phyloP scores from a whole-genome alignment of 305 asterid genomes.

The Stenogyne calaminthoides region DNA sequence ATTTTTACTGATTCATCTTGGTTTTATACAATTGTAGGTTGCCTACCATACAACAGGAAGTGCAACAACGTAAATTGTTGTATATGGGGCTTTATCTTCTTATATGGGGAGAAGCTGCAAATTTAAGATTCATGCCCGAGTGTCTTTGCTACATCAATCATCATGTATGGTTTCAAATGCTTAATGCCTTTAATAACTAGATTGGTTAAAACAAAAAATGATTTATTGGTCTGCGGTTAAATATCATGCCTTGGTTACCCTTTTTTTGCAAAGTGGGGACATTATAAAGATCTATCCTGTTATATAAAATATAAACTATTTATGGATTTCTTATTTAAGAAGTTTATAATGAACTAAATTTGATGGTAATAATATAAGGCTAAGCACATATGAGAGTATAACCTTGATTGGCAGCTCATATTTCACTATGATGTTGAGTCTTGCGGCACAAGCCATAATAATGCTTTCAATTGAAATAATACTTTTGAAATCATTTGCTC shows the following conservation, averaged over 20 bases:
- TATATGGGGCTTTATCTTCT: slow-evolving; percentile 94
- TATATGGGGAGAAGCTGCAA: slow-evolving; percentile 99
- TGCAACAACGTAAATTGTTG: slow-evolving; percentile 88
- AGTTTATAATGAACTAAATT: not conserved
- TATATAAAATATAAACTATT: not conserved
- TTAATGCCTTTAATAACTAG: not conserved
- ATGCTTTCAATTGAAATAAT: too few species aligned
- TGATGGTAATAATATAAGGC: too few species aligned
- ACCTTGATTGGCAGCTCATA: too few species aligned
- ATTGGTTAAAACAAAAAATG: not conserved
- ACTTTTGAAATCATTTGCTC: too few species aligned
- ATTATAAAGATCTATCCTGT: not conserved
- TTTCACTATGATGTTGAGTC: too few species aligned
- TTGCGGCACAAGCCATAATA: too few species aligned
- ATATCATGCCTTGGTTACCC: not conserved
- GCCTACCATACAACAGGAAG: slow-evolving; percentile 99
- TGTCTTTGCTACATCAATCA: slow-evolving; percentile 97
- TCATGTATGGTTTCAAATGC: slow-evolving; percentile 58
- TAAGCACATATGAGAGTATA: too few species aligned
- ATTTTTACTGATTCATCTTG: too few species aligned
- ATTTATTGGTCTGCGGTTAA: not conserved
- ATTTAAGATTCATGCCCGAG: slow-evolving; percentile 98
- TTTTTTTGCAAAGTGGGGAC: not conserved
- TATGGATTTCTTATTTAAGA: not conserved
- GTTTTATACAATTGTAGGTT: slow-evolving; percentile 54